Evolutionary conservation across 495 filamentous ascomycete species (phyloP).

Genomic region (Bacidia rubella): DNA sequence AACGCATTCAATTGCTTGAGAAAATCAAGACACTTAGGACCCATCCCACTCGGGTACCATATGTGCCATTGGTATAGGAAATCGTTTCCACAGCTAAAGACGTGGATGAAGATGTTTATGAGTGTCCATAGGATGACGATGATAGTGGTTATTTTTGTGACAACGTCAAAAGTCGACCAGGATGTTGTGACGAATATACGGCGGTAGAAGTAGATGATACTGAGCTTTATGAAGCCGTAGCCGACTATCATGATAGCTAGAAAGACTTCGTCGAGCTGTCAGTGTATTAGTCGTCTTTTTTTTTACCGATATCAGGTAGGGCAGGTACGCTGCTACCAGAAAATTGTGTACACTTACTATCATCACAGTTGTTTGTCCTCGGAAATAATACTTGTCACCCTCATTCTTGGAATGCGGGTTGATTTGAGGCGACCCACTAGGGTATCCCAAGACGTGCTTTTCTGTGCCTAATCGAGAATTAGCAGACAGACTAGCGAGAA

Average conservation of each 20-base stretch:
- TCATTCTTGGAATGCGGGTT: too few species aligned
- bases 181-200: conserved; percentile 7
- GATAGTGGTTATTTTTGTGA: neutral
- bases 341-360: too few species aligned
- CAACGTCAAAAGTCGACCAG: neutral
- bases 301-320: neutral
- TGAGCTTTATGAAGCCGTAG: conserved; percentile 12
- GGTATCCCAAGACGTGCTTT: too few species aligned
- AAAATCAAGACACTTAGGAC: conserved; percentile 1
- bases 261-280: too few species aligned
- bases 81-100: neutral
- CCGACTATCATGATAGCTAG: conserved; percentile 3
- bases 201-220: conserved; percentile 13
- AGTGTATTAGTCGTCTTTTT: conserved; percentile 1
- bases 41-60: neutral
- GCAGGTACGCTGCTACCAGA: neutral
- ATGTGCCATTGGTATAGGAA: neutral
- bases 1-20: conserved; percentile 1
- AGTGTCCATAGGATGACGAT: neutral
- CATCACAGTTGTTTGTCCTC: too few species aligned
- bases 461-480: too few species aligned
- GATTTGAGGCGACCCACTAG: too few species aligned
- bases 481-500: too few species aligned
- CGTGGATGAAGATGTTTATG: neutral
- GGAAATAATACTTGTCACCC: too few species aligned